Evolutionary conservation across 257 asterid species (phyloP).

Genomic region (Salvia miltiorrhiza): DNA sequence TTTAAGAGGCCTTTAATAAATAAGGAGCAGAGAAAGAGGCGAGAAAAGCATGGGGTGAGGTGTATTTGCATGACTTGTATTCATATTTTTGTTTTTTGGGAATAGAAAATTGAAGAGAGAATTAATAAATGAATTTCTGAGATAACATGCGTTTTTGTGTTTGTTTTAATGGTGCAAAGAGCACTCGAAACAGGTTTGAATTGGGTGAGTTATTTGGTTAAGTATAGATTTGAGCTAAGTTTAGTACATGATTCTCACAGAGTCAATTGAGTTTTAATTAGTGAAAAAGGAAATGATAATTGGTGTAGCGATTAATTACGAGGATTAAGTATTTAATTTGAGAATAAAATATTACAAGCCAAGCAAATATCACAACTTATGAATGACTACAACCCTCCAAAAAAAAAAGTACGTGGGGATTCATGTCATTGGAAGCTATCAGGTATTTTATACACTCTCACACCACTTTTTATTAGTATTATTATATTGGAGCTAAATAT

Average conservation of each 20-base stretch:
- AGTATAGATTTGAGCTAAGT: conserved; percentile 42
- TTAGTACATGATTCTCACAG: conserved; percentile 12
- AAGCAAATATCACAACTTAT: background rate
- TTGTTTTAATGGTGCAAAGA: conserved; percentile 34
- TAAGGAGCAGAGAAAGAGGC: conserved; percentile 24
- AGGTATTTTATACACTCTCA: no score
- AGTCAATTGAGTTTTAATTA: background rate
- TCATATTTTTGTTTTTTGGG: background rate
- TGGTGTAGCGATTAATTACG: no score
- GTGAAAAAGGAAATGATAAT: no score
- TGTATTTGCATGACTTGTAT: conserved; percentile 61
- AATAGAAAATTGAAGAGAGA: conserved; percentile 7
- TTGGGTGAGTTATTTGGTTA: conserved; percentile 79
- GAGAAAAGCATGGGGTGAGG: conserved; percentile 66
- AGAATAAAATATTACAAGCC: background rate
- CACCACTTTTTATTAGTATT: no score
- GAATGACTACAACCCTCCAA: no score
- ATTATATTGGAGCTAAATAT: no score
- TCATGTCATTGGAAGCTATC: no score
- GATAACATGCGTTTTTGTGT: conserved; percentile 1
- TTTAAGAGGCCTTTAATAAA: conserved; percentile 30
- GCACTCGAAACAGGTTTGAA: conserved; percentile 52
- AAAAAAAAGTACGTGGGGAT: no score
- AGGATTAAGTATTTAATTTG: background rate
- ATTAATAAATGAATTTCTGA: background rate